These are phyloP conservation scores for Cyclanthera cordifolia DNA, from an alignment of 306 rosid species.

Conservation along the genomic window DNA sequence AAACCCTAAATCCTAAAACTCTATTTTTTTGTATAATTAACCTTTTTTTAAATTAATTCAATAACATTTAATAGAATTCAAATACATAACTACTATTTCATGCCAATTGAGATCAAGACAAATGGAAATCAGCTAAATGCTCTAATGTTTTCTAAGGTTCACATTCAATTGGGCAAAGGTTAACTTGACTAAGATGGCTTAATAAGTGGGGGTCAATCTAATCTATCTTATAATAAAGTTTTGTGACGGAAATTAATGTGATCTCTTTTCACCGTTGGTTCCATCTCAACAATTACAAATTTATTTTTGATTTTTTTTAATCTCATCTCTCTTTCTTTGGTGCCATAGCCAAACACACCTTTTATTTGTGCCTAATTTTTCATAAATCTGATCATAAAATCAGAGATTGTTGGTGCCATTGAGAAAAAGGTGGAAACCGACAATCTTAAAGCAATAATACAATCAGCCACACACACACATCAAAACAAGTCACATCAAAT, in stretches of 20 bases:
- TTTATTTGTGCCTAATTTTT: neutral
- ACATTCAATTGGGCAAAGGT: neutral
- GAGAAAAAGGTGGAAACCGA: slow-evolving; percentile 1
- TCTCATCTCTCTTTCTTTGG: too few species aligned
- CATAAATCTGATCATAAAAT: neutral
- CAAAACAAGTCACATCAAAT: slow-evolving; percentile 4
- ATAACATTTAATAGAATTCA: too few species aligned
- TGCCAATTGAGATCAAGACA: neutral
- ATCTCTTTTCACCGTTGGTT: too few species aligned
- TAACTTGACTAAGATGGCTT: neutral
- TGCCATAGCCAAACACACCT: too few species aligned
- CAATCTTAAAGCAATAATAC: slow-evolving; percentile 4
- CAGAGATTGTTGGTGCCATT: neutral
- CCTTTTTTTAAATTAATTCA: too few species aligned
- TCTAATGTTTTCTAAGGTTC: neutral
- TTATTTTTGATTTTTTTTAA: too few species aligned
- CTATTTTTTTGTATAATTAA: too few species aligned
- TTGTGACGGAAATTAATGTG: neutral
- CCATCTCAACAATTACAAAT: too few species aligned
- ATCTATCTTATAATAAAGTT: neutral
- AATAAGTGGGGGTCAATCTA: neutral
- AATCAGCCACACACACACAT: neutral
- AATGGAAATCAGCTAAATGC: neutral
- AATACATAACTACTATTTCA: too few species aligned
- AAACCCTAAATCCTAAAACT: too few species aligned